These are phyloP conservation scores for Cupressus sempervirens DNA, from an alignment of 75 land plant genomes.

Conservation along the genomic window DNA sequence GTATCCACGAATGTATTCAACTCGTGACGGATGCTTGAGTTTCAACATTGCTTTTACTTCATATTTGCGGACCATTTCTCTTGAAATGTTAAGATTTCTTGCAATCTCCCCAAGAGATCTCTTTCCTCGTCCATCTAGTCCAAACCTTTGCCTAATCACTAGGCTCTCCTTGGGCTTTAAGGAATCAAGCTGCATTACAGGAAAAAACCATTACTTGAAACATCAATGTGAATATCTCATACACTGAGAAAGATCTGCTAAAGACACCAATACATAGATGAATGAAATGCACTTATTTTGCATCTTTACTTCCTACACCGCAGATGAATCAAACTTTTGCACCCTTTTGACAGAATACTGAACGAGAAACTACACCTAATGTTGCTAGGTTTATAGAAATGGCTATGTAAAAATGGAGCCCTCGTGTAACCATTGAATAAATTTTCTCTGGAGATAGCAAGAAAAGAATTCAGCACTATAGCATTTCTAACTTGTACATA, in stretches of 20 bases:
- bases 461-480: background rate
- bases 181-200: conserved; percentile 75
- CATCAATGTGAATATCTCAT: background rate
- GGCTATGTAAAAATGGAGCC: background rate
- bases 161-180: conserved; percentile 92
- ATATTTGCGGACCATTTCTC: conserved; percentile 90
- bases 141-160: conserved; percentile 88
- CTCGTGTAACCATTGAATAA: background rate
- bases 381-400: too few relatives aligned
- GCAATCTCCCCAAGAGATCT: conserved; percentile 90
- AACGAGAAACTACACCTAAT: background rate
- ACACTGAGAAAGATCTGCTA: background rate
- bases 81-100: conserved; percentile 73
- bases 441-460: background rate
- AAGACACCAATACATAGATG: background rate
- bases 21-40: conserved; percentile 87
- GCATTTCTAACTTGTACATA: background rate
- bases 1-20: conserved; percentile 68
- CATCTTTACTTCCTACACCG: background rate
- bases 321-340: background rate
- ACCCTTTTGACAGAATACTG: background rate
- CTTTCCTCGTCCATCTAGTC: conserved; percentile 88
- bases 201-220: background rate
- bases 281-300: background rate
- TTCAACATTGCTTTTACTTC: conserved; percentile 86